Evolutionary conservation across 2,329 filamentous ascomycete genomes (phyloP), one percentile per base, ranked within the genome.

Genomic region (Fonsecaea pugnacius): DNA sequence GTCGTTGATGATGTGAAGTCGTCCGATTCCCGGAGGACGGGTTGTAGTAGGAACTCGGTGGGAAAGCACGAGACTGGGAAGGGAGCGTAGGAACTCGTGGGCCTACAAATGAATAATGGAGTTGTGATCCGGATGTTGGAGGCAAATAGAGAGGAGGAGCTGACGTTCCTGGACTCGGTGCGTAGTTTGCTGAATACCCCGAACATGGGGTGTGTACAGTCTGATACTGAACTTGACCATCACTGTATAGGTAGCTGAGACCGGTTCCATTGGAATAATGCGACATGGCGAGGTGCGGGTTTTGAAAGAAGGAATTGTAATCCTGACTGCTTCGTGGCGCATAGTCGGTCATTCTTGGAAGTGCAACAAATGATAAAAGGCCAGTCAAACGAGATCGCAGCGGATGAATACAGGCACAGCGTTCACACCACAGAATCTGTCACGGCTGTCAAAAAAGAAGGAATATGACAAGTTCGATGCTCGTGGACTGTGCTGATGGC

Each of bases 271-370:
- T 68, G n/a, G 71, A 67, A 67, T 73, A 74, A 57, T 73, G 70
- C 61, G 72, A 66, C 70, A 74, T 72, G 53, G 62, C 63, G 60
- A 69, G 52, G 43, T 69, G 64, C 57, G 62, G 61, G 56, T 56
- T 65, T 30, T 68, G 53, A 55, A 65, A 69, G 53, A 69, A 64
- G 50, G 56, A 58, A 64, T 70, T 68, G 64, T 74, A 75, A 27
- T 75, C 75, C 58, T 78, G 75, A 67, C 72, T 74, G 66, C 68
- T 70, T 68, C 76, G 76, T 69, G 75, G 75, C 64, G 74, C 72
- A 72, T 77, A 78, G 52, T 73, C 75, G 70, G 74, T 77, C 78
- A 79, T 79, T 69, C 62, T 68, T 66, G 46, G 43, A 65, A 59
- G 58, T 63, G 61, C 61, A 66, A 57, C 62, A 63, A 57, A 48